Conservation (phyloP, 768 basidiomycete genomes). For the Lactarius hatsudake region DNA sequence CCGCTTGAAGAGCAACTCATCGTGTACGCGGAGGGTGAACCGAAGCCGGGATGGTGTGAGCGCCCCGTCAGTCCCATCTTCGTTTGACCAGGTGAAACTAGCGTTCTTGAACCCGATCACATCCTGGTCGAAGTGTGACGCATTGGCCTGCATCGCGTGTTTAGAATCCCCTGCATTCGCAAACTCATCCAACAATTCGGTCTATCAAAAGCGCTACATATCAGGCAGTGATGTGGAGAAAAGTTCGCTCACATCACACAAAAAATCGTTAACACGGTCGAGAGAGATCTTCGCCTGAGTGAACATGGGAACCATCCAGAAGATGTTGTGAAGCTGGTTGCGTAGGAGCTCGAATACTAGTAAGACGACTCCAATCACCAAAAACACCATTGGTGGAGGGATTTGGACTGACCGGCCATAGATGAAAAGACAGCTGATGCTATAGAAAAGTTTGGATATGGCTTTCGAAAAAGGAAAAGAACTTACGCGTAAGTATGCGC, state of each 20-base stretch:
- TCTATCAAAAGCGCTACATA: slow-evolving; percentile 24
- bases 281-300: slow-evolving; percentile 39
- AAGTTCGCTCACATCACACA: slow-evolving; percentile 31
- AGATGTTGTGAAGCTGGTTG: slow-evolving; percentile 32
- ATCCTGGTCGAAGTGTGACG: slow-evolving; percentile 21
- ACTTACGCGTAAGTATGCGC: slow-evolving; percentile 33
- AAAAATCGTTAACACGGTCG: slow-evolving; percentile 40
- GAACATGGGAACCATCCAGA: slow-evolving; percentile 30
- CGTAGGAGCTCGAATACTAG: slow-evolving; percentile 43
- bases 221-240: slow-evolving; percentile 35
- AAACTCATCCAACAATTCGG: slow-evolving; percentile 36
- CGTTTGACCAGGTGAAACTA: slow-evolving; percentile 52
- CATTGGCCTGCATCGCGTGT: slow-evolving; percentile 21
- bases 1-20: slow-evolving; percentile 52
- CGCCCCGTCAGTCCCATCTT: slow-evolving; percentile 30
- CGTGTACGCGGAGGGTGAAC: slow-evolving; percentile 51
- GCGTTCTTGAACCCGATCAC: slow-evolving; percentile 53
- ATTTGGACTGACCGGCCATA: slow-evolving; percentile 26
- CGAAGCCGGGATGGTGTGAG: slow-evolving; percentile 44
- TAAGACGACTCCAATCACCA: background rate
- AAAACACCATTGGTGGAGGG: background rate
- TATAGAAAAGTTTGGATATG: background rate
- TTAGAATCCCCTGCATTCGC: slow-evolving; percentile 17
- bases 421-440: slow-evolving; percentile 35
- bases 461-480: background rate